phyloP scores from a whole-genome alignment of 225 moss, liverwort and hornwort species.

The Physcomitrium patens region DNA sequence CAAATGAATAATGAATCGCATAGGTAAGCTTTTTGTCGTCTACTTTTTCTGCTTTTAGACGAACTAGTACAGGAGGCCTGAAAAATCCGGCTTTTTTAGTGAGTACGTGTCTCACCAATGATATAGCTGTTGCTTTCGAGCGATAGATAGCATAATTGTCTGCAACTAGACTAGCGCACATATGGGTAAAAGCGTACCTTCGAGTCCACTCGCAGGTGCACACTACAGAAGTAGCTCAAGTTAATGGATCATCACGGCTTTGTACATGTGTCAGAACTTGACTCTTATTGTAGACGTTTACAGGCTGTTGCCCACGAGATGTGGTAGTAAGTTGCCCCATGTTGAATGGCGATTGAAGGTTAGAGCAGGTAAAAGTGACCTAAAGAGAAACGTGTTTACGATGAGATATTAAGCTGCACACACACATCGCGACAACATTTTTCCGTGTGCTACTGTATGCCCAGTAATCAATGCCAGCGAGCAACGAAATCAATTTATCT shows the following conservation, averaged over 20 bases:
- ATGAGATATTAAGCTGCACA: background rate
- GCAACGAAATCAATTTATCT: background rate
- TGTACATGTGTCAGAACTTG: constrained; percentile 3
- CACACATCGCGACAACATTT: background rate
- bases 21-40: background rate
- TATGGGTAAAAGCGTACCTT: background rate
- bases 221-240: background rate
- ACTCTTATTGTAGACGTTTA: background rate
- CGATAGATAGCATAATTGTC: background rate
- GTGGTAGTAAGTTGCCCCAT: background rate
- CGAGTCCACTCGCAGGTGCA: background rate
- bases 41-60: background rate
- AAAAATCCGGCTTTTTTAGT: background rate
- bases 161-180: background rate
- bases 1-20: background rate
- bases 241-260: background rate
- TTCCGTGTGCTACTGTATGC: background rate
- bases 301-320: background rate
- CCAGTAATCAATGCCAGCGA: background rate
- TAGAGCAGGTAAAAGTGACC: background rate
- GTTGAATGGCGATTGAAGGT: too few relatives aligned
- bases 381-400: background rate
- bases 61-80: background rate
- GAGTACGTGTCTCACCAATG: background rate
- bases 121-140: constrained; percentile 1